A percentile compares a stretch with the other conserved stretches of the same genome.
phyloP scores from a whole-genome alignment of 768 basidiomycete genomes.

The Suillus ampliporus region DNA sequence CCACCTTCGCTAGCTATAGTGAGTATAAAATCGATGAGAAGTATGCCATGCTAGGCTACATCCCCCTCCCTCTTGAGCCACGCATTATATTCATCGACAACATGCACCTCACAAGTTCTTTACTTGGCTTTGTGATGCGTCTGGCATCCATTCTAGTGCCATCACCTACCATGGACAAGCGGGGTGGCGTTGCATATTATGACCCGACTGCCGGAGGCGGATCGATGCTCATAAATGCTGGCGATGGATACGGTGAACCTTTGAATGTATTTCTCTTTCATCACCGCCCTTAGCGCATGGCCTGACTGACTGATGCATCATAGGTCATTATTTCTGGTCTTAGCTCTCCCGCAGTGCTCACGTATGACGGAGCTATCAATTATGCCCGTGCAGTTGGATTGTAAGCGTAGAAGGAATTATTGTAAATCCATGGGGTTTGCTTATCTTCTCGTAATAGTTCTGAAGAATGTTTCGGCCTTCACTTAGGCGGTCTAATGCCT shows the following conservation, averaged over 20 bases:
- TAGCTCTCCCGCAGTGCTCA: slow-evolving; percentile 63
- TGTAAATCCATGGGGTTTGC: slow-evolving; percentile 6
- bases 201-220: slow-evolving; percentile 44
- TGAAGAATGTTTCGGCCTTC: slow-evolving; percentile 45
- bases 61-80: too few species aligned
- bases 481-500: slow-evolving; percentile 41
- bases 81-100: neutral
- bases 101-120: neutral
- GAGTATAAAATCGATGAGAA: neutral
- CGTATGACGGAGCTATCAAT: slow-evolving; percentile 59
- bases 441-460: slow-evolving; percentile 31
- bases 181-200: slow-evolving; percentile 34
- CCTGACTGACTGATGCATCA: neutral
- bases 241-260: slow-evolving; percentile 46
- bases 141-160: neutral
- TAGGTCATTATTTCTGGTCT: slow-evolving; percentile 69
- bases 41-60: neutral
- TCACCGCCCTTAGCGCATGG: neutral
- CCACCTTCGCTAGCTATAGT: neutral
- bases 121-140: neutral
- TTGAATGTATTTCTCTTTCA: slow-evolving; percentile 43
- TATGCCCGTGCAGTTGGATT: slow-evolving; percentile 68
- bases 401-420: slow-evolving; percentile 42
- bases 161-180: neutral
- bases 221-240: slow-evolving; percentile 48